Conservation (phyloP, 208 protist species). For the Trypanosoma rangeli region DNA sequence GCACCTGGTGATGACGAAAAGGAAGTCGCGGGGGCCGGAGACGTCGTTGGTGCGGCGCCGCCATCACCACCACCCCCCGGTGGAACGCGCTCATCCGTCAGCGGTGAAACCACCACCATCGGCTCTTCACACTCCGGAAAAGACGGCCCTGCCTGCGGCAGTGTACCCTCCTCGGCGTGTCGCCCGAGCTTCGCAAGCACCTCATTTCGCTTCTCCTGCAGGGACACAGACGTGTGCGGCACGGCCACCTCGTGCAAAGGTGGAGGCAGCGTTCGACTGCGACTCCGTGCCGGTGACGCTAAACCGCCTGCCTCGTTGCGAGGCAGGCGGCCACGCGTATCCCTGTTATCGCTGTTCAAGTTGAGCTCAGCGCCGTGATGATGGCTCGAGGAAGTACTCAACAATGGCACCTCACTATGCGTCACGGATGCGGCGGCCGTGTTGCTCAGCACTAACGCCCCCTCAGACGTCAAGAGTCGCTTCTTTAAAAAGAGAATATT, state of each 20-base stretch:
- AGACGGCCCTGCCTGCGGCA: background rate
- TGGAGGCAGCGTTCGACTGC: constrained; percentile 17
- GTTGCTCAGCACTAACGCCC: constrained; percentile 6
- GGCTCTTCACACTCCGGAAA: background rate
- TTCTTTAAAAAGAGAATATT: constrained; percentile 55
- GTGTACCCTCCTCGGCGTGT: background rate
- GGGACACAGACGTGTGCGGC: background rate
- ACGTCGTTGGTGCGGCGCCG: background rate
- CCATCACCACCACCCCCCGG: too few species aligned
- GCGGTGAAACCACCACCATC: constrained; percentile 19
- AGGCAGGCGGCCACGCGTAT: background rate
- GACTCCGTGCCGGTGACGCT: constrained; percentile 2
- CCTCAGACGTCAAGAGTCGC: constrained; percentile 39
- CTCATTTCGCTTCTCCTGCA: constrained; percentile 17
- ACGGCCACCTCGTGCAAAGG: background rate
- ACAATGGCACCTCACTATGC: background rate
- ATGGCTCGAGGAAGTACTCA: background rate
- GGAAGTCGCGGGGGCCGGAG: background rate
- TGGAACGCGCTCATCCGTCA: constrained; percentile 18
- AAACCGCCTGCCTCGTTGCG: background rate
- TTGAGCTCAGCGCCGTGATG: background rate
- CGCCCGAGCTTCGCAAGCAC: constrained; percentile 12
- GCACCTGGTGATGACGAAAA: background rate
- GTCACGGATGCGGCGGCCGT: background rate
- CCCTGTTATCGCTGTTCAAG: background rate